Percentiles rank a stretch among this genome's conserved stretches.
These are phyloP conservation scores for Annulohypoxylon truncatum DNA, from an alignment of 2,329 filamentous ascomycete genomes.

Conservation along the genomic window DNA sequence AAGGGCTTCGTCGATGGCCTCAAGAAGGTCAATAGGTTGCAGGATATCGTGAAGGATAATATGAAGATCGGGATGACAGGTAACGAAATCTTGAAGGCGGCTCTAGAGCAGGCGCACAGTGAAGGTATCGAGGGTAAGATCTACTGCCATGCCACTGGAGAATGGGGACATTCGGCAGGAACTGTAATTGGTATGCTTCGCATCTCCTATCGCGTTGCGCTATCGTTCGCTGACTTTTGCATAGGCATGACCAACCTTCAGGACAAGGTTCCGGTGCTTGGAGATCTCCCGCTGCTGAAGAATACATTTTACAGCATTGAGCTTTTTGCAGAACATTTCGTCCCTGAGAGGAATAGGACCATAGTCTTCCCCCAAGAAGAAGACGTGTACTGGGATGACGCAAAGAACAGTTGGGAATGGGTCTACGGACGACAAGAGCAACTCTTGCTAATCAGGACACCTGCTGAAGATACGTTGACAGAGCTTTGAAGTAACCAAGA, in stretches of 20 bases:
- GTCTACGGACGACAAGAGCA: slow-evolving; percentile 61
- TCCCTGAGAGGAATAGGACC: slow-evolving; percentile 58
- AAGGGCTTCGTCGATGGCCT: slow-evolving; percentile 56
- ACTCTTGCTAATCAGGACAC: slow-evolving; percentile 54
- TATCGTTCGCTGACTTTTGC: slow-evolving; percentile 5
- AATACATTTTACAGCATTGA: slow-evolving; percentile 64
- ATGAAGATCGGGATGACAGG: slow-evolving; percentile 59
- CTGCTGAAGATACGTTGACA: slow-evolving; percentile 21
- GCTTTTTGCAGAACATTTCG: slow-evolving; percentile 60
- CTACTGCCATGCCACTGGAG: slow-evolving; percentile 62
- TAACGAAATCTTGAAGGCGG: slow-evolving; percentile 57
- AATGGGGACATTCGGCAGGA: slow-evolving; percentile 63
- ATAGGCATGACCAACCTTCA: slow-evolving; percentile 64
- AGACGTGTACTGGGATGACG: slow-evolving; percentile 60
- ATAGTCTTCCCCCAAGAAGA: slow-evolving; percentile 62
- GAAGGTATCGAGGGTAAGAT: slow-evolving; percentile 61
- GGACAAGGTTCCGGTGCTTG: slow-evolving; percentile 58
- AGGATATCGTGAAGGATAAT: slow-evolving; percentile 59
- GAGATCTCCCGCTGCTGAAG: slow-evolving; percentile 58
- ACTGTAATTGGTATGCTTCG: slow-evolving; percentile 57
- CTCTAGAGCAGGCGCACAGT: slow-evolving; percentile 54
- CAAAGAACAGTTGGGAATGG: slow-evolving; percentile 58
- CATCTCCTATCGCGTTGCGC: neutral
- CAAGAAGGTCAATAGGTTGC: slow-evolving; percentile 59
- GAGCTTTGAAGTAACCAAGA: slow-evolving; percentile 34